These are phyloP conservation scores for Tetrahymena malaccensis DNA, from an alignment of 73 alveolate species.

Conservation along the genomic window DNA sequence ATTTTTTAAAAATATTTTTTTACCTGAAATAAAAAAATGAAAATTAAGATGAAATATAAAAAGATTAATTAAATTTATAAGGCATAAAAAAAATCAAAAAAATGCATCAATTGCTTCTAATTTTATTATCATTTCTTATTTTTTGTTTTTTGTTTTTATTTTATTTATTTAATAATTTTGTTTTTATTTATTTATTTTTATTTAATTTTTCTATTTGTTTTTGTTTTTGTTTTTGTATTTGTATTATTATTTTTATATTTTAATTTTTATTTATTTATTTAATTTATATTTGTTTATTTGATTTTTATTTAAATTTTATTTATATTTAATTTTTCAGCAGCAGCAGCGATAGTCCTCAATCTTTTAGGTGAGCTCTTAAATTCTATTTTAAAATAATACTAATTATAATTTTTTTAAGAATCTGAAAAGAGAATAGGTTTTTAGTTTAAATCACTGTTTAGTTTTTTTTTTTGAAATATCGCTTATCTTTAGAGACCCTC, in stretches of 20 bases:
- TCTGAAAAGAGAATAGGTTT: not conserved
- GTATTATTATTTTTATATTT: not conserved
- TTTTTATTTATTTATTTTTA: not conserved
- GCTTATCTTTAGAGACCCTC: not conserved
- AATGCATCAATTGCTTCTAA: too few relatives aligned
- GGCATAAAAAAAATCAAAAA: too few relatives aligned
- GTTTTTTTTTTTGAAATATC: not conserved
- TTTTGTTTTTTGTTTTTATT: too few relatives aligned
- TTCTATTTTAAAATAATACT: not conserved
- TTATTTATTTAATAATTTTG: not conserved
- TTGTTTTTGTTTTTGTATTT: not conserved
- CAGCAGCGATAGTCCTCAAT: conserved; percentile 2
- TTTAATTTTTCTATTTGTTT: not conserved
- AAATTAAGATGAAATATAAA: too few relatives aligned
- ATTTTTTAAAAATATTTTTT: too few relatives aligned
- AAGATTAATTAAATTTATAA: too few relatives aligned
- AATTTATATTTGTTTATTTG: not conserved
- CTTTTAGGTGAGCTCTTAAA: not conserved
- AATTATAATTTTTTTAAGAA: not conserved
- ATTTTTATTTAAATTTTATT: not conserved
- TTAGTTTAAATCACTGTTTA: not conserved
- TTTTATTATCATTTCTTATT: too few relatives aligned
- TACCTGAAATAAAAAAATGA: too few relatives aligned
- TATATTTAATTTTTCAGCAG: not conserved
- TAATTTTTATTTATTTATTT: not conserved